phyloP scores from a whole-genome alignment of 2,329 filamentous ascomycete species.

The Alternaria metachromatica region DNA sequence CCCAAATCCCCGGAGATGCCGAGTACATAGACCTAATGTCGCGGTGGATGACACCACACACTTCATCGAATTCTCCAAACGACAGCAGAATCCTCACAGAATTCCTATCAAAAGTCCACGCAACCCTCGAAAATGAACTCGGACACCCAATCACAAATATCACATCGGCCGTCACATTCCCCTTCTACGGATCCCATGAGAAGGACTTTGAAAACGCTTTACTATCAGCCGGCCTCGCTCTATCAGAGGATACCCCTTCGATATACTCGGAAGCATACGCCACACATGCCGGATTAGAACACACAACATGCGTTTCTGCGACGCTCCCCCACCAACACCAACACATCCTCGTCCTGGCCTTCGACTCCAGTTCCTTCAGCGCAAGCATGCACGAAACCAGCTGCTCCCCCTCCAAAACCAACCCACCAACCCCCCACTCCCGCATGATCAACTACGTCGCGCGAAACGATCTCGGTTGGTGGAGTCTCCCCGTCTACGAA shows the following conservation, averaged over 20 bases:
- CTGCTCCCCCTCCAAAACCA: neutral
- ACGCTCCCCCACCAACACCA: conserved; percentile 5
- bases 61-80: conserved; percentile 2
- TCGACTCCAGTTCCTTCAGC: conserved; percentile 36
- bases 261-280: conserved; percentile 19
- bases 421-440: conserved; percentile 4
- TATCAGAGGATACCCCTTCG: conserved; percentile 3
- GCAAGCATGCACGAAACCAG: conserved; percentile 20
- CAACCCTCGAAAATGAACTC: conserved; percentile 23
- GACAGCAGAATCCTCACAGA: conserved; percentile 25
- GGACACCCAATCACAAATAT: conserved; percentile 16
- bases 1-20: conserved; percentile 28
- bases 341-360: conserved; percentile 32
- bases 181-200: conserved; percentile 14
- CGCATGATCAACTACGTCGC: conserved; percentile 10
- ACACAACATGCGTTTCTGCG: neutral
- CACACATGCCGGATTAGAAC: conserved; percentile 7
- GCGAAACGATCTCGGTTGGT: conserved; percentile 33
- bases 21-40: conserved; percentile 33
- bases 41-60: conserved; percentile 23
- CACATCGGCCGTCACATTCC: conserved; percentile 22
- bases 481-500: conserved; percentile 31
- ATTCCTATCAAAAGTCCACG: conserved; percentile 23
- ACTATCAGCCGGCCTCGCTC: conserved; percentile 20
- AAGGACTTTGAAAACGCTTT: conserved; percentile 27